Conservation (phyloP, 1,284 basidiomycete species). For the Fomitopsis betulina region DNA sequence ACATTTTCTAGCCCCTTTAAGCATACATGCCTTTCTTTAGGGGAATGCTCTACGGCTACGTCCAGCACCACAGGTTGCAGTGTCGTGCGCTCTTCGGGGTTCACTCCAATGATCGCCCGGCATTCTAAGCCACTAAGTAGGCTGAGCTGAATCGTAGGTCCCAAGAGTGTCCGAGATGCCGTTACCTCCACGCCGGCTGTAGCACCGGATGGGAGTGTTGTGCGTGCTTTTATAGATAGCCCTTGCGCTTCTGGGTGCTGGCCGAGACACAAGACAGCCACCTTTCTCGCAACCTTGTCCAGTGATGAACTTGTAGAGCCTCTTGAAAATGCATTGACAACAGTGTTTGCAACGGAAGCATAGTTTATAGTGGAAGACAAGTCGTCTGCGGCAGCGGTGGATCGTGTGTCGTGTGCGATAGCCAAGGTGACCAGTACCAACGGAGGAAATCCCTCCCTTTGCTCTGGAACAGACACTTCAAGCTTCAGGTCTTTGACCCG, state of each 20-base stretch:
- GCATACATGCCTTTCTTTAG: constrained; percentile 23
- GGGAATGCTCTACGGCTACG: constrained; percentile 29
- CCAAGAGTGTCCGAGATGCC: constrained; percentile 15
- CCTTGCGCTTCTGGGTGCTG: constrained; percentile 33
- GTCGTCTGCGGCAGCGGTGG: constrained; percentile 52
- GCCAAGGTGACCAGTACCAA: constrained; percentile 54
- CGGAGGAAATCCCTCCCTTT: constrained; percentile 36
- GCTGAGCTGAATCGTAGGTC: constrained; percentile 23
- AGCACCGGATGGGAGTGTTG: constrained; percentile 51
- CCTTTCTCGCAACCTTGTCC: constrained; percentile 37
- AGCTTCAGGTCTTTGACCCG: constrained; percentile 46
- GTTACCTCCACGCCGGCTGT: constrained; percentile 39
- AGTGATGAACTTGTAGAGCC: constrained; percentile 32
- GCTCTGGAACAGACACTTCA: constrained; percentile 30
- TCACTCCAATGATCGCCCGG: constrained; percentile 67
- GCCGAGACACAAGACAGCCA: constrained; percentile 40
- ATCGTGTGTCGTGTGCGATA: constrained; percentile 51
- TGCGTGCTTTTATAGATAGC: constrained; percentile 42
- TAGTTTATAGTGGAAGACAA: constrained; percentile 59
- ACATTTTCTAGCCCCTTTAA: constrained; percentile 36
- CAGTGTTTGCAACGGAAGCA: constrained; percentile 37
- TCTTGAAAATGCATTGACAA: constrained; percentile 24
- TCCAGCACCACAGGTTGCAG: constrained; percentile 68
- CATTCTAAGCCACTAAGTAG: constrained; percentile 50
- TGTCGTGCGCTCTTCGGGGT: constrained; percentile 66